A percentile compares a stretch with the other conserved stretches of the same genome.
Evolutionary conservation across 2,329 filamentous ascomycete genomes (phyloP).

Genomic region (Aspergillus felis): DNA sequence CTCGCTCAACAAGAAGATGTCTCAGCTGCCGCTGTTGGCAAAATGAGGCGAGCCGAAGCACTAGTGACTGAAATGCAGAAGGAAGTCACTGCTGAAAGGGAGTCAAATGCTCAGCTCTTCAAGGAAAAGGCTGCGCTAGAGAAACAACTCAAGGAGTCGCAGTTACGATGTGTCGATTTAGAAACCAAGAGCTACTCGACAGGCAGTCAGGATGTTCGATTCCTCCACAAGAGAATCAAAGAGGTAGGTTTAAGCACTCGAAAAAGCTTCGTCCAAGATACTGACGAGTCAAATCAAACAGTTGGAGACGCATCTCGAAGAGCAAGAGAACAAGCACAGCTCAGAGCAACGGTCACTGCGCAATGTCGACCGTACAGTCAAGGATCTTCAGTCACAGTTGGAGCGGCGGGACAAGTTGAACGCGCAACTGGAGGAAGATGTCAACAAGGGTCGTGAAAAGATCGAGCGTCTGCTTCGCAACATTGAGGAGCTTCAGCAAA

Average conservation of each 20-base stretch:
- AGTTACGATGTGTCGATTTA: slow-evolving; percentile 83
- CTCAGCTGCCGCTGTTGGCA: slow-evolving; percentile 84
- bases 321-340: slow-evolving; percentile 72
- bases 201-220: slow-evolving; percentile 90
- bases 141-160: slow-evolving; percentile 84
- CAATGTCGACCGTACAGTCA: slow-evolving; percentile 89
- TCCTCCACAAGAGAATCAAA: slow-evolving; percentile 89
- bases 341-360: slow-evolving; percentile 83
- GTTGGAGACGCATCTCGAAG: slow-evolving; percentile 84
- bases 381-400: slow-evolving; percentile 87
- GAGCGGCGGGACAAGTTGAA: slow-evolving; percentile 91
- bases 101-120: slow-evolving; percentile 74
- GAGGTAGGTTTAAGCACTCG: slow-evolving; percentile 60
- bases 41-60: slow-evolving; percentile 93
- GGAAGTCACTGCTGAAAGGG: slow-evolving; percentile 81
- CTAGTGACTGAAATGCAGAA: slow-evolving; percentile 86
- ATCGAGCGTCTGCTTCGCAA: slow-evolving; percentile 82
- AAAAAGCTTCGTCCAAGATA: slow-evolving; percentile 12
- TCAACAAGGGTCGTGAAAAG: slow-evolving; percentile 82
- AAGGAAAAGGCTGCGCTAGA: slow-evolving; percentile 87
- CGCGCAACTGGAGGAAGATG: slow-evolving; percentile 73
- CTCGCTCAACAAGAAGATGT: slow-evolving; percentile 93
- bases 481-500: slow-evolving; percentile 90
- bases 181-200: slow-evolving; percentile 97
- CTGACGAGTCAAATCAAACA: slow-evolving; percentile 36